Base-by-base conservation (phyloP, 805 yeast species). In the Yamadazyma paraphyllophila region DNA sequence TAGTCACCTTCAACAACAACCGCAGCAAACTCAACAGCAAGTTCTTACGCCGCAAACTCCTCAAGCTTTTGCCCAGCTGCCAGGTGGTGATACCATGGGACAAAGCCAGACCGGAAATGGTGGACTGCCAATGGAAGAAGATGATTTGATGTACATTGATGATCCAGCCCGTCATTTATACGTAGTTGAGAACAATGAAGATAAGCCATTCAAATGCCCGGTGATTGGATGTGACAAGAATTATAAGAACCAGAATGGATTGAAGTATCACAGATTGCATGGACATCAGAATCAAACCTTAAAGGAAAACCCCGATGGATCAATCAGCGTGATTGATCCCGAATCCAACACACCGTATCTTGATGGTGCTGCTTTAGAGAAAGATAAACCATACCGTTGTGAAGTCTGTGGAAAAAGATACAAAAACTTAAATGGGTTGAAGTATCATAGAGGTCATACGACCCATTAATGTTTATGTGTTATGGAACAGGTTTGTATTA, bases 151-250 rank as follows among this genome's bases (percentile, higher is more conserved):
- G 73, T 90, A 90, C 65, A 91, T 94, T 41, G 97, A 92, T 66
- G 97, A 94, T 65, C 99, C 98, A 0, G 97, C 97, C 1, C 78
- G 98, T 52, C 94, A 91, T 61, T 69, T 92, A 48, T 92, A 94
- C 61, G 96, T 91, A 29, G 83, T 88, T 73, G 97, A 91, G 66
- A 84, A 82, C 51, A 91, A 88, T 47, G 97, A 91, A 56, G 87
- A 89, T 63, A 84, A 94, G 65, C 99, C 99, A 26, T 94, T 85
- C 72, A 90, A 86, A 64, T 94, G 99, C 71, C 99, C 98, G 0
- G 99, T 94, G 36, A 87, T 90, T 59, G 99, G 99, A 7, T 94
- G 99, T 67, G 97, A 91, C 57, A 94, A 94, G 73, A 91, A 92
- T 25, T 94, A 94, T 67, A 94, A 94, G 71, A 94, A 94, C 66